These are phyloP conservation scores for Tetragonia tetragonoides DNA, from an alignment of 148 eudicot genomes.

Conservation along the genomic window DNA sequence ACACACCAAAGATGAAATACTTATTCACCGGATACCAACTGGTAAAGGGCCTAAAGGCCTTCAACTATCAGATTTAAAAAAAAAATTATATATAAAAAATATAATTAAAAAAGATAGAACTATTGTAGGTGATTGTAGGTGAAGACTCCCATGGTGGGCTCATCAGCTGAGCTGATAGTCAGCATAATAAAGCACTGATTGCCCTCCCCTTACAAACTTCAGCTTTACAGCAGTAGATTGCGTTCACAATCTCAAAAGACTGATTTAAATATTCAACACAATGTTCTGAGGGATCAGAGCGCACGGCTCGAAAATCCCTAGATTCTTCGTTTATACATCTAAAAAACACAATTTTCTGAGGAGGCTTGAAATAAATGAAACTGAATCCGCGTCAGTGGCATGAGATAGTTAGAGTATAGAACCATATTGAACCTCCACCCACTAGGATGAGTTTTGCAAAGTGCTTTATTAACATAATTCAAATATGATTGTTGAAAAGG, in stretches of 20 bases:
- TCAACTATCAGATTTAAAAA: not conserved
- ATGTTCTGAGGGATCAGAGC: no score
- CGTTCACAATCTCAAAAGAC: not conserved
- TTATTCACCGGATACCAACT: not conserved
- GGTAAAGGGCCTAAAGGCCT: not conserved
- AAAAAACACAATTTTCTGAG: no score
- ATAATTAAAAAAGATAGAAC: not conserved
- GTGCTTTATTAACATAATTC: not conserved
- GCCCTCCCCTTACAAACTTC: not conserved
- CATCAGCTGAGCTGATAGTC: not conserved
- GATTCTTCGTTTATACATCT: no score
- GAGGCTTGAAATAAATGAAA: not conserved
- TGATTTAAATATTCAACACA: no score
- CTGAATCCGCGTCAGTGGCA: not conserved
- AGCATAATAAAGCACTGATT: not conserved
- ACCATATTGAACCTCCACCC: not conserved
- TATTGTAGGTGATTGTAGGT: not conserved
- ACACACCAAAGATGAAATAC: constrained; percentile 19
- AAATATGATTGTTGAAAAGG: not conserved
- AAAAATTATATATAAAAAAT: not conserved
- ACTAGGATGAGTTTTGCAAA: not conserved
- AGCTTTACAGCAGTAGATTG: not conserved
- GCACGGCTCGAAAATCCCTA: no score
- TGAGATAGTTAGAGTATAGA: not conserved
- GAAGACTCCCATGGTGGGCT: not conserved